Conservation (phyloP, 306 rosid species). For the Crataegus laevigata region DNA sequence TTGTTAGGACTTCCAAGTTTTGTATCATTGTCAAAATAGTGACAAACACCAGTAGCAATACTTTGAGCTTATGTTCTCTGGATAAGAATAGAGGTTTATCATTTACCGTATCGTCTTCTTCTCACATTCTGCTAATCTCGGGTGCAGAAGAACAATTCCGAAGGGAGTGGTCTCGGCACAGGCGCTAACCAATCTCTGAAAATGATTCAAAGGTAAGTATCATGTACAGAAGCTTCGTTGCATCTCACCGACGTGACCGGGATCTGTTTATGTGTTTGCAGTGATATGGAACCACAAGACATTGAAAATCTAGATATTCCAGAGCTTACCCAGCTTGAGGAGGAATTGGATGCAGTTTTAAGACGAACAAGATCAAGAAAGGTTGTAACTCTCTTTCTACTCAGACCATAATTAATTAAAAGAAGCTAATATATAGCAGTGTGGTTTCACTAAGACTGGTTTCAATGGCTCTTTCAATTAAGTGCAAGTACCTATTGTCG, state of each 20-base stretch:
- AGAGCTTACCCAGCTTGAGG: constrained; percentile 11
- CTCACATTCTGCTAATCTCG: background rate
- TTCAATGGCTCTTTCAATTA: background rate
- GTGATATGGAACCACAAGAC: constrained; percentile 5
- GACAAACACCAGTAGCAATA: background rate
- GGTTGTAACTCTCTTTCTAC: background rate
- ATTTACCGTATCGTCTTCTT: background rate
- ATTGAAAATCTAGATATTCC: constrained; percentile 2
- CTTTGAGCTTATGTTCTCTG: background rate
- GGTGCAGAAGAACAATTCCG: background rate
- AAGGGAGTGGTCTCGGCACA: background rate
- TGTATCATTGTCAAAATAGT: background rate
- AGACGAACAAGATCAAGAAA: constrained; percentile 15
- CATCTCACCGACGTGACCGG: background rate
- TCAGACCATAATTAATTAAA: background rate
- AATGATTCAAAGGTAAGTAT: constrained; percentile 7
- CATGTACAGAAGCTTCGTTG: background rate
- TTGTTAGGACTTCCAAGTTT: background rate
- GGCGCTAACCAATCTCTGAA: background rate
- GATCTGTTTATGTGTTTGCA: background rate
- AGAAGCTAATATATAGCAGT: background rate
- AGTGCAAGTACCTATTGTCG: background rate
- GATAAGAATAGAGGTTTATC: background rate
- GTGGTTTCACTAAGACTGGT: background rate
- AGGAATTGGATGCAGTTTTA: constrained; percentile 6